Evolutionary conservation across 2,329 filamentous ascomycete genomes (phyloP).

Genomic region (Aspergillus proliferans): DNA sequence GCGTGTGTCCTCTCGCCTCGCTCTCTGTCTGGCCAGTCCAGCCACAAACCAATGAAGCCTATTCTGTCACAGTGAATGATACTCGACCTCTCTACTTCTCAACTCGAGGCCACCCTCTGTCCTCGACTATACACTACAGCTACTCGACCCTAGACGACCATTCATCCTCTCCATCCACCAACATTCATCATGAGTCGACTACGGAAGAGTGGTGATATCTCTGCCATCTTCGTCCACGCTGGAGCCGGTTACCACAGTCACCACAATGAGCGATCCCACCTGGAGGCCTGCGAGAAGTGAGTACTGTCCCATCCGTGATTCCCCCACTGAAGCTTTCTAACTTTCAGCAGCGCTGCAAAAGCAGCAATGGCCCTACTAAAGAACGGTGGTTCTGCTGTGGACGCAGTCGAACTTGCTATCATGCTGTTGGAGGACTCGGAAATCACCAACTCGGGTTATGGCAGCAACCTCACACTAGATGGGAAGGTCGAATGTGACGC

Average conservation of each 20-base stretch:
- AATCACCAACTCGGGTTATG: conserved; percentile 93
- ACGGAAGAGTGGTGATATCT: conserved; percentile 44
- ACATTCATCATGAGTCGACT: conserved; percentile 26
- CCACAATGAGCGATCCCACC: conserved; percentile 76
- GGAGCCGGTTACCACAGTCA: conserved; percentile 90
- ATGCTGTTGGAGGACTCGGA: conserved; percentile 85
- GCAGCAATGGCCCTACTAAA: conserved; percentile 75
- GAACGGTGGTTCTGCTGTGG: conserved; percentile 70
- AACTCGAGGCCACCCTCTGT: background rate
- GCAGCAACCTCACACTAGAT: conserved; percentile 87
- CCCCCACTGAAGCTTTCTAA: conserved; percentile 2
- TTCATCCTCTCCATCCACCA: background rate
- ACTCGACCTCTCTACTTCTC: background rate
- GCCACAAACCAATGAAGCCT: background rate
- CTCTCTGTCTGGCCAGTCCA: background rate
- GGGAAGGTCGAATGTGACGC: conserved; percentile 93
- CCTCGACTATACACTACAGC: background rate
- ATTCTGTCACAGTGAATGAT: background rate
- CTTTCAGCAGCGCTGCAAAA: conserved; percentile 62
- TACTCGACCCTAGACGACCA: background rate
- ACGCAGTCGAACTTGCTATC: conserved; percentile 85
- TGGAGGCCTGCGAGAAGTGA: conserved; percentile 83
- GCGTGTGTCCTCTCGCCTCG: background rate
- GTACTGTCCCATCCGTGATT: conserved; percentile 28
- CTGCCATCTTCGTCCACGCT: conserved; percentile 89